phyloP scores from a whole-genome alignment of 768 basidiomycete genomes.

The Tylopilus plumbeoviolaceoides region DNA sequence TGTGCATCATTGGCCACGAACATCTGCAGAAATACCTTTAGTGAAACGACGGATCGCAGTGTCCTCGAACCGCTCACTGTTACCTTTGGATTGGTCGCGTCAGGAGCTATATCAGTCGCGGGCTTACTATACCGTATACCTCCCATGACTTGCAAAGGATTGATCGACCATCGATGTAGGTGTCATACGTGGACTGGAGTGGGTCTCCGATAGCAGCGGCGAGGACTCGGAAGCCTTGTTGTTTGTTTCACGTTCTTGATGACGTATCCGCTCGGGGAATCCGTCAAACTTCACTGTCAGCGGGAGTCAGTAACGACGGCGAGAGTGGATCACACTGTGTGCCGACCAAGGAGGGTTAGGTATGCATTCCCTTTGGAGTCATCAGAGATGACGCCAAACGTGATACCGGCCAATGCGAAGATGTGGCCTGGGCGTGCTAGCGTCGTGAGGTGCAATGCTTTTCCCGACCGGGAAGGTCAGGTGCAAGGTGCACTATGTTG shows the following conservation, averaged over 20 bases:
- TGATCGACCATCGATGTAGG: background rate
- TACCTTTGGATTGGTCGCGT: background rate
- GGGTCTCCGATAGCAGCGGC: background rate
- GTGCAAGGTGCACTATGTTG: too few species aligned
- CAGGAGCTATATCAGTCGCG: too few species aligned
- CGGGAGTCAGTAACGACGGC: background rate
- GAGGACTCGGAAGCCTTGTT: background rate
- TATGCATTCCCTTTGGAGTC: background rate
- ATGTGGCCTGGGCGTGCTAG: too few species aligned
- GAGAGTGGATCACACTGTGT: background rate
- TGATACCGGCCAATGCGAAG: too few species aligned
- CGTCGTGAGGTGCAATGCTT: too few species aligned
- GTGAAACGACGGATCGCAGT: background rate
- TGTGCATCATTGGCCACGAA: background rate
- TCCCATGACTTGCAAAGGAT: background rate
- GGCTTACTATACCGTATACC: background rate
- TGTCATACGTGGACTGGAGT: background rate
- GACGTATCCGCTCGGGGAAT: background rate
- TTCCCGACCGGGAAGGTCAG: too few species aligned
- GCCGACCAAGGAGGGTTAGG: background rate
- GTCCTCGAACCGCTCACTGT: background rate
- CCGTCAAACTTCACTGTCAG: background rate
- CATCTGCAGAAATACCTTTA: background rate
- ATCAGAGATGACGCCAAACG: too few species aligned
- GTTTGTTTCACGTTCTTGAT: background rate